phyloP scores from a whole-genome alignment of 805 yeast genomes.

The Starmerella davenportii region DNA sequence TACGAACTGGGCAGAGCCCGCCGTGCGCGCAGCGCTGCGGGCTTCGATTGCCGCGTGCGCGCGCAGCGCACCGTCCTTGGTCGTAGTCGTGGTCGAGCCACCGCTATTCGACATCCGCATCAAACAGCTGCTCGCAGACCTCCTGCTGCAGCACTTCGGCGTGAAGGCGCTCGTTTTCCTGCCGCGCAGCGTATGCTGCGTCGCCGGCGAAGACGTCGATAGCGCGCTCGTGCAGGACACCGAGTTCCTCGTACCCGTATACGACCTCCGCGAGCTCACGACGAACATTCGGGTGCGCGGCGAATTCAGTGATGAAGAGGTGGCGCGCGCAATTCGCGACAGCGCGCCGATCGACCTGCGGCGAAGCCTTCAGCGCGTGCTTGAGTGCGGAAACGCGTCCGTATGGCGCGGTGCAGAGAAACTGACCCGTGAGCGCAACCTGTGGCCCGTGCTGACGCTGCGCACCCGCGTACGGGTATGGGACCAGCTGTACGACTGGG shows the following conservation, averaged over 20 bases:
- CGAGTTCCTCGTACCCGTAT: conserved; percentile 14
- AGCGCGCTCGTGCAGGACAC: conserved; percentile 8
- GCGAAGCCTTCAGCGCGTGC: neutral
- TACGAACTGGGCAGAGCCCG: too few relatives aligned
- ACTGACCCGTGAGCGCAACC: conserved; percentile 6
- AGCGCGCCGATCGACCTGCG: conserved; percentile 7
- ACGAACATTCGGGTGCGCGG: conserved; percentile 3
- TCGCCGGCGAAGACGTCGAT: conserved; percentile 4
- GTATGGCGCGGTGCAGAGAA: conserved; percentile 11
- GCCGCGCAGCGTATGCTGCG: conserved; percentile 14
- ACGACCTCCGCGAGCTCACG: conserved; percentile 16
- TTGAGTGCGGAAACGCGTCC: neutral
- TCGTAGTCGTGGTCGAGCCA: conserved; percentile 11
- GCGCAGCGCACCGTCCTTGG: neutral
- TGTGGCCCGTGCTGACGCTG: conserved; percentile 12
- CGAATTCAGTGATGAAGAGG: conserved; percentile 1
- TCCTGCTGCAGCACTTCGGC: conserved; percentile 9
- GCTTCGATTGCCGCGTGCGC: too few relatives aligned
- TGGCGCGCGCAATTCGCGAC: neutral
- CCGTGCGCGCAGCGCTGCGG: too few relatives aligned
- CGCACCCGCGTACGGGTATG: conserved; percentile 5
- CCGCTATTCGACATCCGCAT: conserved; percentile 10
- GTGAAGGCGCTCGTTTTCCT: conserved; percentile 13
- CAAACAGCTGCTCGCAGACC: conserved; percentile 11
- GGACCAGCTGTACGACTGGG: conserved; percentile 12